Evolutionary conservation across 1,284 basidiomycete species (phyloP).

Genomic region (Somion occarium): DNA sequence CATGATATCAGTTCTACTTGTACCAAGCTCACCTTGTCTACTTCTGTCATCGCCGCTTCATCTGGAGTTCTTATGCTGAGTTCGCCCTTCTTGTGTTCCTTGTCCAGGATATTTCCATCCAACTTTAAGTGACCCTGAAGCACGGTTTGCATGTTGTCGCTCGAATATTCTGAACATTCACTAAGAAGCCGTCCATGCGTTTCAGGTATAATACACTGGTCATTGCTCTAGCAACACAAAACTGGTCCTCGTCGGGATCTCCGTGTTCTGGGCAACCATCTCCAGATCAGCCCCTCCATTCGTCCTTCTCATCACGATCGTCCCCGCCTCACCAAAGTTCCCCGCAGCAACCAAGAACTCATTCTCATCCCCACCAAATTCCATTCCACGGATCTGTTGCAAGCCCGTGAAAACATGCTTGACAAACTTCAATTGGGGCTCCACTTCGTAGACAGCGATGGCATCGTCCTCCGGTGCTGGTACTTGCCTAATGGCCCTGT

Average conservation of each 20-base stretch:
- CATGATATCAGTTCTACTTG: too few relatives aligned
- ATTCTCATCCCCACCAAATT: constrained; percentile 47
- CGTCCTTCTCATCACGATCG: constrained; percentile 48
- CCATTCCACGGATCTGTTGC: constrained; percentile 59
- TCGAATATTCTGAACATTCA: too few relatives aligned
- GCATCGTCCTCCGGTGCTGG: constrained; percentile 32
- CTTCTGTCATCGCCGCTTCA: too few relatives aligned
- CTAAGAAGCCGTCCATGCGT: too few relatives aligned
- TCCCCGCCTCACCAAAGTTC: constrained; percentile 47
- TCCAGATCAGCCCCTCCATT: constrained; percentile 48
- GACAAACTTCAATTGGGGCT: constrained; percentile 31
- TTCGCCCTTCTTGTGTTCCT: too few relatives aligned
- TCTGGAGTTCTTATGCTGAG: too few relatives aligned
- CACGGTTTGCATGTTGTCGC: too few relatives aligned
- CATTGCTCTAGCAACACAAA: constrained; percentile 54
- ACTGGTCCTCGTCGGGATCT: constrained; percentile 45
- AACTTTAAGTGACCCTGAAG: too few relatives aligned
- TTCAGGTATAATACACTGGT: too few relatives aligned
- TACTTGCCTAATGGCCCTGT: constrained; percentile 32
- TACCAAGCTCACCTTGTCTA: too few relatives aligned
- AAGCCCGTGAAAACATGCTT: constrained; percentile 60
- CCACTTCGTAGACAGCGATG: constrained; percentile 30
- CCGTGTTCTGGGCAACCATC: constrained; percentile 46
- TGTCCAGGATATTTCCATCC: too few relatives aligned
- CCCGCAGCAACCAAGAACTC: constrained; percentile 56